Percentiles rank a stretch among this genome's conserved stretches.
These are phyloP conservation scores for Colletotrichum destructivum DNA, from an alignment of 2,329 filamentous ascomycete species.

Conservation along the genomic window DNA sequence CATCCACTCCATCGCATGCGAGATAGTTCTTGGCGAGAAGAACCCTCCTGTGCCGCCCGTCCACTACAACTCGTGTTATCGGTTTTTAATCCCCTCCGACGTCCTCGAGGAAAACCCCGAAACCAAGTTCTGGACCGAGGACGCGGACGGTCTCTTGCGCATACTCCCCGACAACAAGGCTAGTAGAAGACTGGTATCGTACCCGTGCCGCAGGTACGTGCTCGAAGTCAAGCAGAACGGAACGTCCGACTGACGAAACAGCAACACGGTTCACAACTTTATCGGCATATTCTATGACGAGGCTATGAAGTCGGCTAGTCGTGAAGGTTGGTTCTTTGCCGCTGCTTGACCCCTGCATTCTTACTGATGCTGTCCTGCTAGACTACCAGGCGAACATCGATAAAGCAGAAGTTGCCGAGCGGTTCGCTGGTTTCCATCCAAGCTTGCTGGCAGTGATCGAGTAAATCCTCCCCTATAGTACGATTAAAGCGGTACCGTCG, in stretches of 20 bases:
- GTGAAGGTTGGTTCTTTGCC: conserved; percentile 13
- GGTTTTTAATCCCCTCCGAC: conserved; percentile 52
- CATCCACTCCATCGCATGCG: conserved; percentile 53
- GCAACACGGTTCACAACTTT: conserved; percentile 54
- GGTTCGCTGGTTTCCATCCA: conserved; percentile 49
- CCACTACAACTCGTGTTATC: conserved; percentile 53
- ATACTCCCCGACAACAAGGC: conserved; percentile 39
- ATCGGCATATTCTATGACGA: conserved; percentile 51
- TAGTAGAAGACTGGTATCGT: conserved; percentile 49
- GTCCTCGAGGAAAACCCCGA: conserved; percentile 50
- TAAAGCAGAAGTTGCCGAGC: conserved; percentile 45
- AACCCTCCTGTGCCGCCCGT: conserved; percentile 47
- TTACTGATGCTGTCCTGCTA: neutral
- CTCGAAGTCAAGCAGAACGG: neutral
- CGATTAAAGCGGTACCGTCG: neutral
- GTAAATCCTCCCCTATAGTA: conserved; percentile 40
- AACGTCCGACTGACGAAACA: conserved; percentile 41
- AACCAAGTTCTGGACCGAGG: conserved; percentile 51
- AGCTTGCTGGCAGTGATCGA: conserved; percentile 48
- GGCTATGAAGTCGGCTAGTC: conserved; percentile 35
- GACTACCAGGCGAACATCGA: conserved; percentile 44
- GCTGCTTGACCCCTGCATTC: too few relatives aligned
- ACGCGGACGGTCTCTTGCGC: conserved; percentile 43
- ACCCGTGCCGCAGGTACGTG: conserved; percentile 52
- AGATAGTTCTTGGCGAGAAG: conserved; percentile 48